Conservation (phyloP, 106 monocot genomes). For the Platanthera guangdongensis region DNA sequence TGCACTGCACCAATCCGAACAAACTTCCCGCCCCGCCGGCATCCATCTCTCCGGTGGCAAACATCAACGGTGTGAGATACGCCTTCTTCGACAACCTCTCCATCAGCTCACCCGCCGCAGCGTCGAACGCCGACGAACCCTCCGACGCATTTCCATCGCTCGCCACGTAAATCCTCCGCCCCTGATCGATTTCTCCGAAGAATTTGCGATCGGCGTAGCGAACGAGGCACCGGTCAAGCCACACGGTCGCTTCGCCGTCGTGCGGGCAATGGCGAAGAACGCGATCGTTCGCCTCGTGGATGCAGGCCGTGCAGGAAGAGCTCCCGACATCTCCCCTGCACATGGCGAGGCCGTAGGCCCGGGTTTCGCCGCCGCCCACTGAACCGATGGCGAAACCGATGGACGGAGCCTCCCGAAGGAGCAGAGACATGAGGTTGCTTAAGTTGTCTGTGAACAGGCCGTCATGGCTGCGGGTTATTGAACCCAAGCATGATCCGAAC, state of each 20-base stretch:
- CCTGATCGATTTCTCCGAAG: constrained; percentile 28
- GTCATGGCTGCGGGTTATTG: constrained; percentile 3
- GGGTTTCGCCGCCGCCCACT: constrained; percentile 8
- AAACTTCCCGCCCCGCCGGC: background rate
- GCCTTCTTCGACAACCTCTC: constrained; percentile 10
- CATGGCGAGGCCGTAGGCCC: constrained; percentile 28
- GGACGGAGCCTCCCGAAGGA: constrained; percentile 14
- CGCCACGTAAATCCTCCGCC: background rate
- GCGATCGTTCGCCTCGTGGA: constrained; percentile 12
- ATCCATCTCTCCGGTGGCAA: constrained; percentile 14
- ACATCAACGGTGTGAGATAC: constrained; percentile 10
- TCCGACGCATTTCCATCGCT: background rate
- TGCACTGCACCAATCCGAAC: constrained; percentile 45
- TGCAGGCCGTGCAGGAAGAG: constrained; percentile 23
- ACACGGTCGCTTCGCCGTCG: constrained; percentile 21
- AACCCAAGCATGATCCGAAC: background rate
- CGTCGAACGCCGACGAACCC: background rate
- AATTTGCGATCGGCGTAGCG: constrained; percentile 11
- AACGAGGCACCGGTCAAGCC: constrained; percentile 33
- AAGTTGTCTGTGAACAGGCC: constrained; percentile 22
- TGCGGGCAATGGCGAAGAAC: constrained; percentile 10
- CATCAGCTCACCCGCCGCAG: constrained; percentile 24
- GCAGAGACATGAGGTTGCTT: constrained; percentile 18
- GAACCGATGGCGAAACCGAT: constrained; percentile 28
- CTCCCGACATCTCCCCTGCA: constrained; percentile 34